A percentile compares a stretch with the other conserved stretches of the same genome.
Conservation (phyloP, 2,329 filamentous ascomycete species). For the Leptographium wingfieldii region DNA sequence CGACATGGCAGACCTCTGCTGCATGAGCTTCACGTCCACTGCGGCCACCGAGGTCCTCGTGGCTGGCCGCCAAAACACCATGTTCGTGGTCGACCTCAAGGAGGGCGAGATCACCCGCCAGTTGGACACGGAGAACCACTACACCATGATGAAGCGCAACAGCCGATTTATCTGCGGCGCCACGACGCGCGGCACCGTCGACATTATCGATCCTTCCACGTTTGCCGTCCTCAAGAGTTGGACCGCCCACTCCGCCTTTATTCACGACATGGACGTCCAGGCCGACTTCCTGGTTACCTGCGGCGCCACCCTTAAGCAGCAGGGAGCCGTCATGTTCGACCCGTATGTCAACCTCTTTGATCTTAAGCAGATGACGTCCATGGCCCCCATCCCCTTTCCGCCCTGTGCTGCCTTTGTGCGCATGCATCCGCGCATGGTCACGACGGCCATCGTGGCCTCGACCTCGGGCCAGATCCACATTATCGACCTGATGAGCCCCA, state of each 20-base stretch:
- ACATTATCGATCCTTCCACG: slow-evolving; percentile 70
- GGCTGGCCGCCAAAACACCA: slow-evolving; percentile 72
- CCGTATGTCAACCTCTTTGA: slow-evolving; percentile 93
- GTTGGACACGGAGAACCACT: slow-evolving; percentile 51
- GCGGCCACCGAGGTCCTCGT: slow-evolving; percentile 73
- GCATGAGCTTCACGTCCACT: slow-evolving; percentile 91
- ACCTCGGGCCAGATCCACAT: slow-evolving; percentile 90
- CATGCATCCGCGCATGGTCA: slow-evolving; percentile 92
- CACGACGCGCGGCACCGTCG: slow-evolving; percentile 67
- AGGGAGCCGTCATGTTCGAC: slow-evolving; percentile 68
- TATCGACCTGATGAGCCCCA: slow-evolving; percentile 88
- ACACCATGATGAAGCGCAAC: slow-evolving; percentile 80
- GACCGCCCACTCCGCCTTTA: slow-evolving; percentile 76
- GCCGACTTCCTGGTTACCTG: slow-evolving; percentile 94
- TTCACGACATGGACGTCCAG: slow-evolving; percentile 96
- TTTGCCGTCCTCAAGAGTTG: slow-evolving; percentile 74
- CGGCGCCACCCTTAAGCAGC: slow-evolving; percentile 75
- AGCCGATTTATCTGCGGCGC: slow-evolving; percentile 83
- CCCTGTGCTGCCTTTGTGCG: slow-evolving; percentile 87
- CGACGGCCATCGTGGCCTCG: slow-evolving; percentile 86
- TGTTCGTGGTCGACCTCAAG: slow-evolving; percentile 63
- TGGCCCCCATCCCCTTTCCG: slow-evolving; percentile 85
- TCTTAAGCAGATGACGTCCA: slow-evolving; percentile 74
- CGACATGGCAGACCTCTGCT: slow-evolving; percentile 76
- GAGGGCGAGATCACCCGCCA: slow-evolving; percentile 54